phyloP scores from a whole-genome alignment of 257 asterid genomes.

The Solanum acaule region DNA sequence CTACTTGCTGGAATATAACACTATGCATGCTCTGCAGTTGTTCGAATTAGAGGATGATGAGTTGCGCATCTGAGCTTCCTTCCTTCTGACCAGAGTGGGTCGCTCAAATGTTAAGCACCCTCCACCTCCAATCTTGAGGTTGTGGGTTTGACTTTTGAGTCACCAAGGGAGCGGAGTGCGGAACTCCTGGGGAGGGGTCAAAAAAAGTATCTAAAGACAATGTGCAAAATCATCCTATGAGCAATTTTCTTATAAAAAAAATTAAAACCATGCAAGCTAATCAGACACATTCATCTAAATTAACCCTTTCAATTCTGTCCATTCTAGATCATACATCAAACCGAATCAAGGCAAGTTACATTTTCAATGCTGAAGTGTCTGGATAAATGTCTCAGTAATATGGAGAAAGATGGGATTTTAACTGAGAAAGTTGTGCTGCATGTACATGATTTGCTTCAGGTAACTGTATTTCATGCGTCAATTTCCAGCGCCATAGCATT shows the following conservation, averaged over 20 bases:
- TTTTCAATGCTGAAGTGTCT: not conserved
- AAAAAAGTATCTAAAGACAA: not conserved
- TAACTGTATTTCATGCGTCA: not conserved
- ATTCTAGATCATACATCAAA: not conserved
- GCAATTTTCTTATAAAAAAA: not conserved
- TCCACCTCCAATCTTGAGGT: not conserved
- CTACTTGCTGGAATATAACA: not conserved
- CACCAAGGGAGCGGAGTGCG: not conserved
- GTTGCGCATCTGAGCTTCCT: not conserved
- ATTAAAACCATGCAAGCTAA: not conserved
- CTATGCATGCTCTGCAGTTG: not conserved
- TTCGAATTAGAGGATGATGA: not conserved
- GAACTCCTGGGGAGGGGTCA: not conserved
- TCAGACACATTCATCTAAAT: not conserved
- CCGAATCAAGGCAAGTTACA: not conserved
- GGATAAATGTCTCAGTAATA: not conserved
- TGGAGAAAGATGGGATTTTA: conserved; percentile 1
- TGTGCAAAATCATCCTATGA: not conserved
- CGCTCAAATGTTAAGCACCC: not conserved
- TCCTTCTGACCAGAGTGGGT: not conserved
- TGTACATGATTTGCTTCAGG: not conserved
- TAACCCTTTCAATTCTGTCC: not conserved
- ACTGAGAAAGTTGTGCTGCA: not conserved
- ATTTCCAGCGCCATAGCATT: not conserved
- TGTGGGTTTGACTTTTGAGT: not conserved